Conservation (phyloP, 2,329 filamentous ascomycete species). For the Penicillium polonicum region DNA sequence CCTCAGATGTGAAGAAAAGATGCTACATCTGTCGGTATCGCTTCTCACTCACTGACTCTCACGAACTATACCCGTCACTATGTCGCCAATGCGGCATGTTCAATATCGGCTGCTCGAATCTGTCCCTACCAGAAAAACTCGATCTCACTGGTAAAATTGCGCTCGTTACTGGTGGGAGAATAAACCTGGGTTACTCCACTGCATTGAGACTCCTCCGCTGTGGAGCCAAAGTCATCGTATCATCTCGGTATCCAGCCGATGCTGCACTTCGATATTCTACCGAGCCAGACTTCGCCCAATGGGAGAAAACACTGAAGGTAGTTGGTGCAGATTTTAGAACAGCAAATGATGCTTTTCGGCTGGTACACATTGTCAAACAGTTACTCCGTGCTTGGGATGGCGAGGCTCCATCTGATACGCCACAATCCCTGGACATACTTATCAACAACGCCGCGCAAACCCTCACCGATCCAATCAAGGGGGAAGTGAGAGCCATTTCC, state of each 20-base stretch:
- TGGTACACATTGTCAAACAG: conserved; percentile 24
- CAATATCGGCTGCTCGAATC: conserved; percentile 30
- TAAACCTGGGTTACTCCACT: conserved; percentile 38
- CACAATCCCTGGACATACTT: conserved; percentile 30
- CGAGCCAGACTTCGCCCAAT: conserved; percentile 14
- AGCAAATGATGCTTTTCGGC: conserved; percentile 33
- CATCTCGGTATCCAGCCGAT: conserved; percentile 39
- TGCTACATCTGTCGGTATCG: conserved; percentile 38
- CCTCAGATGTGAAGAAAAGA: not conserved
- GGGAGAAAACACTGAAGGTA: conserved; percentile 25
- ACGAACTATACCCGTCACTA: conserved; percentile 31
- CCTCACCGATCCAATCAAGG: conserved; percentile 35
- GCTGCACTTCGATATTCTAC: conserved; percentile 30
- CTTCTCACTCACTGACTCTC: conserved; percentile 13
- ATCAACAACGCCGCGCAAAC: conserved; percentile 45
- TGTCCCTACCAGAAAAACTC: conserved; percentile 32
- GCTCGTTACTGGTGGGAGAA: conserved; percentile 38
- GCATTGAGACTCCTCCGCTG: conserved; percentile 37
- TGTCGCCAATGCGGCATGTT: conserved; percentile 38
- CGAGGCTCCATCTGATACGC: not conserved
- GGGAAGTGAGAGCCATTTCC: conserved; percentile 30
- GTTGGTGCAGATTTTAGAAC: conserved; percentile 37
- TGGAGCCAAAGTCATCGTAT: conserved; percentile 38
- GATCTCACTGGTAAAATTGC: conserved; percentile 29
- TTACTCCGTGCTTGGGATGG: conserved; percentile 23